phyloP scores from a whole-genome alignment of 1,284 basidiomycete species.

The Rhodotorula sp. region DNA sequence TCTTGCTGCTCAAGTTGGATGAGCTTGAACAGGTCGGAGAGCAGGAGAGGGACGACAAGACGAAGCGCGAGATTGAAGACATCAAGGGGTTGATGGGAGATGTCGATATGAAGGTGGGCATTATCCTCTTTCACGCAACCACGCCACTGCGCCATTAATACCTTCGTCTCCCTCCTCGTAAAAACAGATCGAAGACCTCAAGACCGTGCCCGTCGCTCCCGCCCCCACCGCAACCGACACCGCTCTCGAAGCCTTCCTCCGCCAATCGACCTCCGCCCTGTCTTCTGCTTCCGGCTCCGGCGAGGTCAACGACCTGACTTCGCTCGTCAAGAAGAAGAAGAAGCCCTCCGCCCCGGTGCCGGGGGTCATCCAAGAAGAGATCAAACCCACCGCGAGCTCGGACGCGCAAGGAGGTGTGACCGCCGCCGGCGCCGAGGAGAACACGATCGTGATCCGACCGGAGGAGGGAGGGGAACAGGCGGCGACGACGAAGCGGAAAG shows the following conservation, averaged over 20 bases:
- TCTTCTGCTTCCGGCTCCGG: constrained; percentile 11
- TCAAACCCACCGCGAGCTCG: not conserved
- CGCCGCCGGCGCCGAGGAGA: constrained; percentile 1
- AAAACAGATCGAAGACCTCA: constrained; percentile 45
- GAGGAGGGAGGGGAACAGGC: not conserved
- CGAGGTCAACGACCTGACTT: constrained; percentile 42
- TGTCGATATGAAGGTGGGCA: constrained; percentile 41
- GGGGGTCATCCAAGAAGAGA: not conserved
- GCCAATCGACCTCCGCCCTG: constrained; percentile 19
- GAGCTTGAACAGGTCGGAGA: constrained; percentile 21
- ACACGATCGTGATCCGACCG: not conserved
- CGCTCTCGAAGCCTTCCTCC: constrained; percentile 37
- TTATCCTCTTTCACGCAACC: not conserved
- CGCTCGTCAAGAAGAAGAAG: constrained; percentile 46
- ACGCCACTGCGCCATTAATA: rapidly evolving
- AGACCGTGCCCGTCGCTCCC: constrained; percentile 38
- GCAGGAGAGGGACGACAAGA: constrained; percentile 26
- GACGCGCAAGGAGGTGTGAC: not conserved
- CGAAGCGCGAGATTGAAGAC: constrained; percentile 39
- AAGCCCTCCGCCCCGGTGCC: constrained; percentile 14
- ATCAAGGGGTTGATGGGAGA: constrained; percentile 39
- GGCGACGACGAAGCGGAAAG: constrained; percentile 8
- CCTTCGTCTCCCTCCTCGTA: no score
- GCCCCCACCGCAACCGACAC: constrained; percentile 31
- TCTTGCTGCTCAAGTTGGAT: constrained; percentile 33